Percentiles rank a stretch among this genome's conserved stretches.
phyloP scores from a whole-genome alignment of 768 basidiomycete species.

The Termitomyces sp. region DNA sequence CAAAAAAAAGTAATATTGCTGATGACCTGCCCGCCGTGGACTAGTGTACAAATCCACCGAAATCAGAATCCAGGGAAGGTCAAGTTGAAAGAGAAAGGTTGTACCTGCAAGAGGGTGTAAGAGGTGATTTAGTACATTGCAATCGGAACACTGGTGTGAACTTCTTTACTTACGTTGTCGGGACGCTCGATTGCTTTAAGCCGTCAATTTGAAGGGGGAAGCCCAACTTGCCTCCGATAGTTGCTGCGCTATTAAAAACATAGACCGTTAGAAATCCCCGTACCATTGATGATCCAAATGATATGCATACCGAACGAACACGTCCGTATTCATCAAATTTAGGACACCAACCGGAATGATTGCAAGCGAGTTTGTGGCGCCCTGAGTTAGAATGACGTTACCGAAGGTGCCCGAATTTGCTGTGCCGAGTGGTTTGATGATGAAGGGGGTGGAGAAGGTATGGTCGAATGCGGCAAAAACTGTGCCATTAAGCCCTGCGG shows the following conservation, averaged over 20 bases:
- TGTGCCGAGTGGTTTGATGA: conserved; percentile 42
- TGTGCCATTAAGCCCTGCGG: conserved; percentile 46
- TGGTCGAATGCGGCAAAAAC: conserved; percentile 56
- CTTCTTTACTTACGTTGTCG: conserved; percentile 25
- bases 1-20: too few species aligned
- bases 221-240: conserved; percentile 26
- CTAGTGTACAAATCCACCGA: background rate
- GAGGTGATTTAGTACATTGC: background rate
- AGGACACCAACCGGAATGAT: conserved; percentile 52
- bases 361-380: conserved; percentile 38
- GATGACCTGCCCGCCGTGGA: too few species aligned
- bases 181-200: conserved; percentile 27
- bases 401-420: conserved; percentile 54
- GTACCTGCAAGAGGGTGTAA: background rate
- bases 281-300: background rate
- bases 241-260: conserved; percentile 19
- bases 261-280: background rate
- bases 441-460: conserved; percentile 44
- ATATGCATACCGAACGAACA: conserved; percentile 29
- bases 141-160: background rate
- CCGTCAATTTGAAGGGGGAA: conserved; percentile 29
- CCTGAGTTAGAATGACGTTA: conserved; percentile 52
- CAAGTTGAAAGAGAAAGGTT: background rate
- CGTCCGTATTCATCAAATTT: conserved; percentile 39
- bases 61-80: background rate